Evolutionary conservation across 192 early-diverging fungal species (phyloP), one percentile per base, ranked within the genome.

Genomic region (Physocladia obscura): DNA sequence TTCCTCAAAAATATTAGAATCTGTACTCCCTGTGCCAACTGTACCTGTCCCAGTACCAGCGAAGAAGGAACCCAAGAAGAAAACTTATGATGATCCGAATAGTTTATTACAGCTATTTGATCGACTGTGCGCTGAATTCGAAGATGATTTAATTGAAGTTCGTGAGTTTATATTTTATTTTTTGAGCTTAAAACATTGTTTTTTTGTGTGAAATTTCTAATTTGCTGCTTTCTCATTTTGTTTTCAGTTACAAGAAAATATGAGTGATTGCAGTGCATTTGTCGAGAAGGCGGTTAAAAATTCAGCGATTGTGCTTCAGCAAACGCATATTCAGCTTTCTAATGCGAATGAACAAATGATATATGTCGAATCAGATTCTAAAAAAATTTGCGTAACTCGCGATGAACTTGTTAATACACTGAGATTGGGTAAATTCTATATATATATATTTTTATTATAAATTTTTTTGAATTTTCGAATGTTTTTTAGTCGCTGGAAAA

Each of bases 121-220:
- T 36, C 50, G 65, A 1, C 8, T 68, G 11, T 38, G 65, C 22
- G 13, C 36, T 26, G 65, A 68, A 34, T 36, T 68, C 4, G 65
- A 68, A 24, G 65, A 68, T 29, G 65, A 68, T 6, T 40, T 68
- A 27, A 15, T 8, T 4, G 65, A 68, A 17, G 65, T 68, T n/a
- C 19, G 57, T 15, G 26, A 21, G 22, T 54, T 5, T 5, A 54
- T 54, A 35, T 47, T 17, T 51, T 65, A 31, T n/a, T 49, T 65
- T 51, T 15, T 4, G 26, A n/a, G 35, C 11, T 62, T 21, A 21
- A 35, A 44, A 57, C 36, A 34, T 5, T 31, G 8, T 11, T 17
- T 17, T 30, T 31, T 34, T 57, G 19, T 4, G 4, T 40, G n/a
- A 40, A 37, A 19, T 44, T 40, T 36, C n/a, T 13, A 5, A 11